Conservation (phyloP, 208 protist genomes). For the Strigomonas culicis region DNA sequence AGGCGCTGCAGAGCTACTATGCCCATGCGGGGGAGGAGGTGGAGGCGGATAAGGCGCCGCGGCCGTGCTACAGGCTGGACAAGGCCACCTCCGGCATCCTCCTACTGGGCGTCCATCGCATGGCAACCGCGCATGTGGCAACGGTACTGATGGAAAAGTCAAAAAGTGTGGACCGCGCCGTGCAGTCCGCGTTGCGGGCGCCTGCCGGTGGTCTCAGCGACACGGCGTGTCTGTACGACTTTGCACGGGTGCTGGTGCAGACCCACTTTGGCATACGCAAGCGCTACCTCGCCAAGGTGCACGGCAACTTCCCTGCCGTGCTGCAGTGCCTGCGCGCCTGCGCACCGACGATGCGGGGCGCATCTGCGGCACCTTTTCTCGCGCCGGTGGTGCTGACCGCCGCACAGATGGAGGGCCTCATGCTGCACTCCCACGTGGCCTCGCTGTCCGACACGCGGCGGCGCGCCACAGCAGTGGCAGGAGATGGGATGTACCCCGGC, state of each 20-base stretch:
- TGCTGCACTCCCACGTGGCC: neutral
- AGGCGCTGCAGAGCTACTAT: slow-evolving; percentile 69
- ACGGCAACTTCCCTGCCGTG: slow-evolving; percentile 20
- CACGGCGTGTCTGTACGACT: neutral
- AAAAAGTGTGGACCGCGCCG: slow-evolving; percentile 42
- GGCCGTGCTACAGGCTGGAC: slow-evolving; percentile 84
- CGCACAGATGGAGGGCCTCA: neutral
- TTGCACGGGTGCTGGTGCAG: slow-evolving; percentile 9
- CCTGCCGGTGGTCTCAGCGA: neutral
- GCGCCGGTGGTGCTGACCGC: neutral
- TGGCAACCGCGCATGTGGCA: slow-evolving; percentile 47
- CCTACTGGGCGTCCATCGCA: slow-evolving; percentile 49
- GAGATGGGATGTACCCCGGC: neutral
- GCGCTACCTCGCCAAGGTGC: slow-evolving; percentile 40
- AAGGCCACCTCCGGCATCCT: slow-evolving; percentile 87
- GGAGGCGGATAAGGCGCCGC: slow-evolving; percentile 37
- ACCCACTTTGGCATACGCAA: slow-evolving; percentile 26
- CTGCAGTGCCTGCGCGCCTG: neutral
- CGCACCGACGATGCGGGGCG: too few relatives aligned
- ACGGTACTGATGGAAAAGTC: slow-evolving; percentile 60
- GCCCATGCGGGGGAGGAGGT: slow-evolving; percentile 12
- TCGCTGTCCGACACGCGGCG: too few relatives aligned
- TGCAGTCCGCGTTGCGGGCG: slow-evolving; percentile 14
- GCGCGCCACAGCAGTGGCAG: too few relatives aligned
- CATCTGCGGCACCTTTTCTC: neutral